A percentile compares a stretch with the other conserved stretches of the same genome.
These are phyloP conservation scores for Phytophthora pisi DNA, from an alignment of 352 stramenopile species.

Conservation along the genomic window DNA sequence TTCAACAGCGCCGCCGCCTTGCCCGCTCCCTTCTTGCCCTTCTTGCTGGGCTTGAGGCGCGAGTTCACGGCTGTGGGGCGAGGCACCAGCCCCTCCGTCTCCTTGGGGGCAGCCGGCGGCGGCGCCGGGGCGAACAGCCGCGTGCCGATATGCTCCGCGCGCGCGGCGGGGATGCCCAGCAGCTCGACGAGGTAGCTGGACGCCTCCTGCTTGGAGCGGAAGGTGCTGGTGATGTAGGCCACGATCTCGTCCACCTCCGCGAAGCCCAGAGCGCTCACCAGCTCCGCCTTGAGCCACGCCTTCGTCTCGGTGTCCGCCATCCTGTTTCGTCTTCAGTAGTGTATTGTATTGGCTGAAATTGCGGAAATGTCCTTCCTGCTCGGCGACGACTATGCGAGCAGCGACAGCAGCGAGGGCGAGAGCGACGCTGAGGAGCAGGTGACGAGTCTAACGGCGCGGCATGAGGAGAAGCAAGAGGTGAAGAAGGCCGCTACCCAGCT, in stretches of 20 bases:
- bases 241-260: constrained; percentile 76
- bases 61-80: constrained; percentile 47
- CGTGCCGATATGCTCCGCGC: constrained; percentile 54
- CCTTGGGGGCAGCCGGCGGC: constrained; percentile 1
- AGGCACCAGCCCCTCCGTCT: constrained; percentile 44
- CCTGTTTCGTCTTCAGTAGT: not conserved
- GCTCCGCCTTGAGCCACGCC: constrained; percentile 63
- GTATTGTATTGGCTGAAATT: not conserved
- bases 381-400: constrained; percentile 50
- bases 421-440: constrained; percentile 33
- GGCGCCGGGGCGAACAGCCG: constrained; percentile 44
- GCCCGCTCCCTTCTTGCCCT: constrained; percentile 41
- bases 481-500: not conserved
- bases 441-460: not conserved
- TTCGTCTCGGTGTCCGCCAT: constrained; percentile 41
- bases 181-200: constrained; percentile 72
- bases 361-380: constrained; percentile 59
- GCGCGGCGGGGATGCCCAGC: constrained; percentile 52
- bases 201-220: constrained; percentile 52
- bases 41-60: constrained; percentile 49
- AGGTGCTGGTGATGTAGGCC: constrained; percentile 52
- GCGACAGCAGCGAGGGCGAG: constrained; percentile 30
- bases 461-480: not conserved
- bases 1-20: constrained; percentile 46
- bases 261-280: constrained; percentile 69